Evolutionary conservation across 2,329 filamentous ascomycete species (phyloP).

Genomic region (Myriangium duriaei): DNA sequence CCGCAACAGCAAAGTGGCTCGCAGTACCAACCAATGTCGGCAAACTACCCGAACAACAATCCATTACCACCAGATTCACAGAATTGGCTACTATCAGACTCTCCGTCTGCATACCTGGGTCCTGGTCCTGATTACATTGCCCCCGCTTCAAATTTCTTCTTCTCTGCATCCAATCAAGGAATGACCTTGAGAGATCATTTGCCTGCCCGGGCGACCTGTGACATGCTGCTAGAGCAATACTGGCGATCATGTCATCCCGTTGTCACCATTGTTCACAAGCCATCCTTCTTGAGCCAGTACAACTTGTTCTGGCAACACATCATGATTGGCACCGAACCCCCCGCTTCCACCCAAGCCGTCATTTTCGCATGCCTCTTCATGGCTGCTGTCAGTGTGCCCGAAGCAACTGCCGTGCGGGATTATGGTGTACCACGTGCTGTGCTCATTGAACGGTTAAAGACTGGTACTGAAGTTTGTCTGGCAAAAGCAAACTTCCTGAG

Average conservation of each 20-base stretch:
- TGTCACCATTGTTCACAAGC: conserved; percentile 53
- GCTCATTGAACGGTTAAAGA: conserved; percentile 50
- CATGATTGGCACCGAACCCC: conserved; percentile 46
- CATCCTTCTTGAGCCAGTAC: conserved; percentile 55
- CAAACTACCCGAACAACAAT: too few relatives aligned
- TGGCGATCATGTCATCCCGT: conserved; percentile 56
- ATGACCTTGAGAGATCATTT: conserved; percentile 47
- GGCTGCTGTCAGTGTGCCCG: conserved; percentile 53
- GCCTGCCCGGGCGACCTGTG: conserved; percentile 44
- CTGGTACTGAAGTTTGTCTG: conserved; percentile 55
- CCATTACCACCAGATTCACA: neutral
- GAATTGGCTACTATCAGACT: conserved; percentile 7
- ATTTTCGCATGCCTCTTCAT: conserved; percentile 59
- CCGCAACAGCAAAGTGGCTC: too few relatives aligned
- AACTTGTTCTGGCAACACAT: conserved; percentile 53
- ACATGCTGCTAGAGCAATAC: conserved; percentile 54
- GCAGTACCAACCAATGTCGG: too few relatives aligned
- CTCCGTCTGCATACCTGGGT: conserved; percentile 41
- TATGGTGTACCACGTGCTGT: conserved; percentile 45
- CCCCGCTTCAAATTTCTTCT: conserved; percentile 55
- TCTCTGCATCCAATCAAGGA: conserved; percentile 38
- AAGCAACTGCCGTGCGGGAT: conserved; percentile 37
- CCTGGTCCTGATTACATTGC: conserved; percentile 55
- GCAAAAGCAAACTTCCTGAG: conserved; percentile 57
- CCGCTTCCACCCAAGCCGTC: conserved; percentile 52